These are phyloP conservation scores for Solanum corneliomulleri DNA, from an alignment of 257 asterid genomes.

Conservation along the genomic window DNA sequence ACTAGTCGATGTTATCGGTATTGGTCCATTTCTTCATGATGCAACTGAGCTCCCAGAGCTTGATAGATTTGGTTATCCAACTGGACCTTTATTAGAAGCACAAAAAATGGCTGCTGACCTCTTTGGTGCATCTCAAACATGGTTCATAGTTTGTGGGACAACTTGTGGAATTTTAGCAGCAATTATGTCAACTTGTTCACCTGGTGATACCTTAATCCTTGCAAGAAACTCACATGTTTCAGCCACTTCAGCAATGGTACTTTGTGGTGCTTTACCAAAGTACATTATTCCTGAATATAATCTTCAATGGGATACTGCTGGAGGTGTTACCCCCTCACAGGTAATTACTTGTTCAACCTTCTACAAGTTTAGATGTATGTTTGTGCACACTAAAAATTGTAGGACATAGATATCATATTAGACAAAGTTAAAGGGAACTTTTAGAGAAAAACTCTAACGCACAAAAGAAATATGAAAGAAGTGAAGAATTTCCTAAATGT, in stretches of 20 bases:
- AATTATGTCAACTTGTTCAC: slow-evolving; percentile 62
- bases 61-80: slow-evolving; percentile 56
- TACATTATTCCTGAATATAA: slow-evolving; percentile 50
- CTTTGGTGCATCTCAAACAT: slow-evolving; percentile 80
- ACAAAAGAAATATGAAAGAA: too few species aligned
- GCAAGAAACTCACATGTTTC: slow-evolving; percentile 75
- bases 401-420: too few species aligned
- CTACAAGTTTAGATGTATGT: too few species aligned
- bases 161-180: slow-evolving; percentile 82
- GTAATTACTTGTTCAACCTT: slow-evolving; percentile 8
- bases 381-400: too few species aligned
- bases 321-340: slow-evolving; percentile 63
- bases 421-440: too few species aligned
- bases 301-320: slow-evolving; percentile 59
- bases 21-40: slow-evolving; percentile 50
- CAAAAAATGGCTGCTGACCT: slow-evolving; percentile 57
- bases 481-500: too few species aligned
- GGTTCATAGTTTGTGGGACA: slow-evolving; percentile 85
- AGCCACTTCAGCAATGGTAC: slow-evolving; percentile 61
- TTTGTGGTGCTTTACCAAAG: slow-evolving; percentile 63
- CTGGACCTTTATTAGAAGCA: slow-evolving; percentile 67
- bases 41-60: slow-evolving; percentile 78
- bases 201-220: slow-evolving; percentile 55
- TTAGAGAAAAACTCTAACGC: too few species aligned
- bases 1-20: slow-evolving; percentile 41